Evolutionary conservation across 2,329 filamentous ascomycete genomes (phyloP).

Genomic region (Ceratocystis variospora): DNA sequence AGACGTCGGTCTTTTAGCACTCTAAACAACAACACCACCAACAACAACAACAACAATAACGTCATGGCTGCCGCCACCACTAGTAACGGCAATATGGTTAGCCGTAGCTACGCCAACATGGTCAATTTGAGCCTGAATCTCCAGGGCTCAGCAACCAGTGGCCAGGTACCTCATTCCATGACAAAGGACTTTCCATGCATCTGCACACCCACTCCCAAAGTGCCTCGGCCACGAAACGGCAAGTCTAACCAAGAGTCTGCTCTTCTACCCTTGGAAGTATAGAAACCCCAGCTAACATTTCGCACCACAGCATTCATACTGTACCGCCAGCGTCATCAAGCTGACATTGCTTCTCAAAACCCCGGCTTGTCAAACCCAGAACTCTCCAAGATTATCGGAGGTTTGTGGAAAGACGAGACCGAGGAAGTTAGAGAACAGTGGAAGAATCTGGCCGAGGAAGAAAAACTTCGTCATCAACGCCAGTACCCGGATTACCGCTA

Average conservation of each 20-base stretch:
- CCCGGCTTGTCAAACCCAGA: conserved; percentile 90
- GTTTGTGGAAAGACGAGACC: conserved; percentile 72
- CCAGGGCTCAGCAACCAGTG: conserved; percentile 23
- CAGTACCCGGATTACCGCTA: conserved; percentile 93
- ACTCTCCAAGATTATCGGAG: conserved; percentile 92
- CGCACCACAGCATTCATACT: conserved; percentile 73
- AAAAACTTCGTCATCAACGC: conserved; percentile 76
- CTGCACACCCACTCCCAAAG: conserved; percentile 43
- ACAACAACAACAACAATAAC: background rate
- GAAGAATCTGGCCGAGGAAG: conserved; percentile 83
- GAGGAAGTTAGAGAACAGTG: conserved; percentile 67
- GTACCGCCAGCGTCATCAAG: conserved; percentile 87
- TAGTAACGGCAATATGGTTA: conserved; percentile 2
- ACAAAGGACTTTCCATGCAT: conserved; percentile 37
- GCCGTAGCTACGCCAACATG: conserved; percentile 26
- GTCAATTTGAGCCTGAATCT: conserved; percentile 28
- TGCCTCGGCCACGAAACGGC: conserved; percentile 47
- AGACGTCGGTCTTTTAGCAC: background rate
- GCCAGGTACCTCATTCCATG: conserved; percentile 18
- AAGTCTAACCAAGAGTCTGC: conserved; percentile 24
- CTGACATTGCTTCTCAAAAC: conserved; percentile 63
- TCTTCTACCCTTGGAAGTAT: conserved; percentile 6
- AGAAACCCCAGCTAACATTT: background rate
- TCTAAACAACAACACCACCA: background rate
- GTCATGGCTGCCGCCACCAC: conserved; percentile 4